Conservation (phyloP, 148 eudicot species). For the Beta vulgaris region DNA sequence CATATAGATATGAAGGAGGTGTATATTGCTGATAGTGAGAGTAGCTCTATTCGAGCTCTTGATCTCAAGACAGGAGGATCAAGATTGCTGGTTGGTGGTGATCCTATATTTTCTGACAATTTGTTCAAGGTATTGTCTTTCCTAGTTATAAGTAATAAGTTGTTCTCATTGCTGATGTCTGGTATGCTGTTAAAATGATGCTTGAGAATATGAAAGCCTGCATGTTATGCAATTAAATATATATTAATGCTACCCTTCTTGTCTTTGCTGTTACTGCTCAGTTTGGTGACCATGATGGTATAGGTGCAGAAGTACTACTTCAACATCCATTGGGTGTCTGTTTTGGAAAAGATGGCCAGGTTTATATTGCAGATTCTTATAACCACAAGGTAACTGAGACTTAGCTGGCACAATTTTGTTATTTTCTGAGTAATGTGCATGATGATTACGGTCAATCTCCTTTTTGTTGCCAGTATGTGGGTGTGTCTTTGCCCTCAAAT, state of each 20-base stretch:
- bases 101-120: slow-evolving; percentile 79
- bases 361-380: slow-evolving; percentile 90
- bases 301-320: slow-evolving; percentile 88
- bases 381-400: slow-evolving; percentile 77
- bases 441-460: too few species aligned
- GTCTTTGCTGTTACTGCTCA: slow-evolving; percentile 28
- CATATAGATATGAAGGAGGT: slow-evolving; percentile 64
- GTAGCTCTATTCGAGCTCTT: slow-evolving; percentile 93
- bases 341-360: slow-evolving; percentile 69
- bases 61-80: slow-evolving; percentile 88
- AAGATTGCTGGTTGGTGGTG: slow-evolving; percentile 88
- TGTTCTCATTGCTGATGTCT: neutral
- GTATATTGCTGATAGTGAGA: slow-evolving; percentile 94
- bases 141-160: slow-evolving; percentile 4
- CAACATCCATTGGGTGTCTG: slow-evolving; percentile 93
- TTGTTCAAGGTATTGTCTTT: slow-evolving; percentile 61
- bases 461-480: neutral
- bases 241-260: slow-evolving; percentile 8
- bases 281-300: slow-evolving; percentile 97
- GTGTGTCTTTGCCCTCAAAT: neutral
- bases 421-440: too few species aligned
- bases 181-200: neutral
- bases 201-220: neutral
- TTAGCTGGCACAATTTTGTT: neutral
- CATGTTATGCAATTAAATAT: slow-evolving; percentile 1